Base-by-base conservation (phyloP, 306 rosid species). In the Trichosanthes cucumerina region DNA sequence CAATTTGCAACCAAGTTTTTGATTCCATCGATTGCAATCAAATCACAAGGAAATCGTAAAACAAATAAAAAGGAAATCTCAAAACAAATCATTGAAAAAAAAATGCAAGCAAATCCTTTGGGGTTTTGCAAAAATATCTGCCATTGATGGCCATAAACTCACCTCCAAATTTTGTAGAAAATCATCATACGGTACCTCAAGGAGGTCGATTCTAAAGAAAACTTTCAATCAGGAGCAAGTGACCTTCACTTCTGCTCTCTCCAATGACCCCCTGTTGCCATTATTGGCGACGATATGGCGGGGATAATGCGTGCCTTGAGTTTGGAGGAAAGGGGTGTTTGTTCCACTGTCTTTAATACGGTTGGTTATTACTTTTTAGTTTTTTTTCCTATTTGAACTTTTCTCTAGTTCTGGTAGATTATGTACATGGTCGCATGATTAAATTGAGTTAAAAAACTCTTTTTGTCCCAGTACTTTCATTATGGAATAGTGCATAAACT, bases 301-400 rank as follows among this genome's bases (percentile, higher is more conserved):
- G 98, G 98, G 52, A 83, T 92, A 52, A 70, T 87, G 21, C 90
- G 97, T 80, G 95, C 97, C 28, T 16, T 84, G 68, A 78, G 71
- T 80, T 82, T 92, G 83, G 95, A 90, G 43, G 82, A 84, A 57
- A 91, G 95, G 56, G 98, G 98, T 10, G 85, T 92, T 15, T 89
- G 96, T 57, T 90, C 98, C 78, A 92, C 98, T 19, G 87, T 94
- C 9, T 94, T 94, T 81, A 97, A 94, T 83, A 88, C 98, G 86
- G 98, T 91, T 75, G 81, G 89, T 85, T 46, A 34, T 78, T 78
- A 44, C 9, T 36, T 63, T 9, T 41, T 2, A 3, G 7, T 34
- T 64, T 6, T n/a, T n/a, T 64, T 56, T 47, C 31, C 10, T 21
- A 8, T 12, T 57, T 52, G 33, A 53, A 23, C 47, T 10, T 19